Percentiles rank a stretch among this genome's conserved stretches.
Conservation (phyloP, 495 filamentous ascomycete genomes). For the Penicillium canariense region DNA sequence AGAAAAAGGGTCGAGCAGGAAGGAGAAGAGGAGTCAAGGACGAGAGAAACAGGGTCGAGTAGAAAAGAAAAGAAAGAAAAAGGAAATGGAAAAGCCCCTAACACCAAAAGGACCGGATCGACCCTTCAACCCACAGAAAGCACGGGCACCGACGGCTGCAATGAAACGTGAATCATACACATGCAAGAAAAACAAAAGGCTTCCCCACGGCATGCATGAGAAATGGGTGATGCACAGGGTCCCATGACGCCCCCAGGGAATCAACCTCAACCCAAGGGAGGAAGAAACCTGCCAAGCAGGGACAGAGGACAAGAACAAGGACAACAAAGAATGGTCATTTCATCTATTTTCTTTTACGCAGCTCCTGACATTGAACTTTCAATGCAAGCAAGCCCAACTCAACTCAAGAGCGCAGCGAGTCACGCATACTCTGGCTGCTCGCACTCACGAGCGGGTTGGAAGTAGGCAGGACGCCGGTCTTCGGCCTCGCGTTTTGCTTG, state of each 20-base stretch:
- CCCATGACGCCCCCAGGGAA: not conserved
- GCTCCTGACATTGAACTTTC: not conserved
- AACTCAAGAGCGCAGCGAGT: slow-evolving; percentile 64
- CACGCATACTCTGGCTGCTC: slow-evolving; percentile 87
- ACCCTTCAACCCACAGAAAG: slow-evolving; percentile 18
- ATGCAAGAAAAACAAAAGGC: slow-evolving; percentile 21
- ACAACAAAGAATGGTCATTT: slow-evolving; percentile 6
- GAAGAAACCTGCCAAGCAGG: not conserved
- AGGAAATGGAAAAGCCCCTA: slow-evolving; percentile 26
- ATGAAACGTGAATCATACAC: slow-evolving; percentile 40
- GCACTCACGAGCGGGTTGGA: slow-evolving; percentile 73
- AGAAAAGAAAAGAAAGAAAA: too few relatives aligned
- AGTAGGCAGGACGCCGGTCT: slow-evolving; percentile 63
- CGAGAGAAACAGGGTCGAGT: slow-evolving; percentile 19
- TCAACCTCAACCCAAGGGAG: not conserved
- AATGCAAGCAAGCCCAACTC: not conserved
- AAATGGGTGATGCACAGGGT: slow-evolving; percentile 2
- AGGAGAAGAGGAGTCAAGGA: slow-evolving; percentile 6
- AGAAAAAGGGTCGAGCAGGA: not conserved
- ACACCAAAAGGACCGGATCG: slow-evolving; percentile 26
- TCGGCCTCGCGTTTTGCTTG: slow-evolving; percentile 67
- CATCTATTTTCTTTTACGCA: not conserved
- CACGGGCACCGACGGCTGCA: slow-evolving; percentile 21
- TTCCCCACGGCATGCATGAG: slow-evolving; percentile 4
- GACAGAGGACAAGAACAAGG: not conserved